These are phyloP conservation scores for Paraphoma sp. DNA, from an alignment of 2,329 filamentous ascomycete species.

Conservation along the genomic window DNA sequence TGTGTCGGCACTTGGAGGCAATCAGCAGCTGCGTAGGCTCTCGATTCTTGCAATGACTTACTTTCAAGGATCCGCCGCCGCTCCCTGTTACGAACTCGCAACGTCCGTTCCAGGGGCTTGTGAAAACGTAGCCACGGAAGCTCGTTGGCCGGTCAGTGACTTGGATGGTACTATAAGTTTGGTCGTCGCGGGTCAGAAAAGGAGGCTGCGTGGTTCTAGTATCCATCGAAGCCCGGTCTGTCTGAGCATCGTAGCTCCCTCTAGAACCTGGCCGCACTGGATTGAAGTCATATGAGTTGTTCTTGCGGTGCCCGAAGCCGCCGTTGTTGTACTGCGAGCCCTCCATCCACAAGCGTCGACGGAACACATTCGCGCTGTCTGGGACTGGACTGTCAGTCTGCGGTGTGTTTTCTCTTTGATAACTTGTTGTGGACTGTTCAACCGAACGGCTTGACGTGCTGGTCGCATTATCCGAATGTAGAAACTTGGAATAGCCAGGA, in stretches of 20 bases:
- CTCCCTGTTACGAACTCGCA: constrained; percentile 85
- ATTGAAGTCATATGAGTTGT: constrained; percentile 37
- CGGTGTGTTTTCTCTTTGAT: constrained; percentile 2
- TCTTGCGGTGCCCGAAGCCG: constrained; percentile 49
- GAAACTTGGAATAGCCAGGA: constrained; percentile 66
- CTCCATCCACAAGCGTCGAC: constrained; percentile 57
- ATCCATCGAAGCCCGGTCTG: constrained; percentile 20
- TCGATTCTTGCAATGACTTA: constrained; percentile 4
- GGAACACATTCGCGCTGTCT: constrained; percentile 43
- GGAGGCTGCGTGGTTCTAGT: constrained; percentile 17
- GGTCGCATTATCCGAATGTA: constrained; percentile 34
- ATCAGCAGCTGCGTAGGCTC: constrained; percentile 11
- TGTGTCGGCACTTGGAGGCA: constrained; percentile 66
- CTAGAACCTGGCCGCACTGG: constrained; percentile 29
- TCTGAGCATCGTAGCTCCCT: constrained; percentile 22
- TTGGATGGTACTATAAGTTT: constrained; percentile 35
- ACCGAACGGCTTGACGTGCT: neutral
- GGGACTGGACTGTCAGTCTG: constrained; percentile 1
- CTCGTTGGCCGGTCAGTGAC: constrained; percentile 57
- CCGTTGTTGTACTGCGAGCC: constrained; percentile 49
- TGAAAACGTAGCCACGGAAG: constrained; percentile 74
- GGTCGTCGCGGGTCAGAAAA: constrained; percentile 31
- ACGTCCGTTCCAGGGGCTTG: constrained; percentile 83
- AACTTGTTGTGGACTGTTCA: constrained; percentile 8
- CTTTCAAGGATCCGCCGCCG: constrained; percentile 73